These are phyloP conservation scores for Herpetomonas tarakana DNA, from an alignment of 208 protist genomes.

Conservation along the genomic window DNA sequence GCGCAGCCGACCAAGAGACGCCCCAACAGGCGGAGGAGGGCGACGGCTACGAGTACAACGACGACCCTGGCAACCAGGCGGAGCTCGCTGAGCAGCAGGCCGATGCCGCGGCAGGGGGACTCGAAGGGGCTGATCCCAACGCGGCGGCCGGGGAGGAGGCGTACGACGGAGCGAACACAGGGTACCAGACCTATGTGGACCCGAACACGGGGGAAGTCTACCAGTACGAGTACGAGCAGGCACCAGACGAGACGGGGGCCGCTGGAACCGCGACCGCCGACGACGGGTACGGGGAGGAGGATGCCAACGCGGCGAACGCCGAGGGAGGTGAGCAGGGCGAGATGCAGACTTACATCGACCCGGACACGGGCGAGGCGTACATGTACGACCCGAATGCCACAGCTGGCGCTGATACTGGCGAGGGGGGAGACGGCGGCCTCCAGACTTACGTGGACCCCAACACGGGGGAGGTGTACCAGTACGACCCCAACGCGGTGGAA, in stretches of 20 bases:
- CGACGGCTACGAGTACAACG: neutral
- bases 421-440: constrained; percentile 4
- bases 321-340: neutral
- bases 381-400: constrained; percentile 17
- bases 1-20: neutral
- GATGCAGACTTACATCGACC: constrained; percentile 25
- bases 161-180: neutral
- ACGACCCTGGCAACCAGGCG: constrained; percentile 4
- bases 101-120: neutral
- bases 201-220: constrained; percentile 30
- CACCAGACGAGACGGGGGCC: neutral
- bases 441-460: constrained; percentile 35
- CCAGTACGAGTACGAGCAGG: constrained; percentile 20
- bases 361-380: constrained; percentile 32
- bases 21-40: neutral
- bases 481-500: constrained; percentile 7
- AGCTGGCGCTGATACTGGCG: neutral
- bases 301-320: neutral
- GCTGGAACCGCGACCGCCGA: neutral
- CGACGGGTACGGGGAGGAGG: neutral
- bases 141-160: constrained; percentile 4
- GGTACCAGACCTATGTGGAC: constrained; percentile 23
- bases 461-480: constrained; percentile 37
- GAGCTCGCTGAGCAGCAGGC: neutral
- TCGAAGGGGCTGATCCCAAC: constrained; percentile 1